Evolutionary conservation across 768 basidiomycete genomes (phyloP).

Genomic region (Hortiboletus campestris): DNA sequence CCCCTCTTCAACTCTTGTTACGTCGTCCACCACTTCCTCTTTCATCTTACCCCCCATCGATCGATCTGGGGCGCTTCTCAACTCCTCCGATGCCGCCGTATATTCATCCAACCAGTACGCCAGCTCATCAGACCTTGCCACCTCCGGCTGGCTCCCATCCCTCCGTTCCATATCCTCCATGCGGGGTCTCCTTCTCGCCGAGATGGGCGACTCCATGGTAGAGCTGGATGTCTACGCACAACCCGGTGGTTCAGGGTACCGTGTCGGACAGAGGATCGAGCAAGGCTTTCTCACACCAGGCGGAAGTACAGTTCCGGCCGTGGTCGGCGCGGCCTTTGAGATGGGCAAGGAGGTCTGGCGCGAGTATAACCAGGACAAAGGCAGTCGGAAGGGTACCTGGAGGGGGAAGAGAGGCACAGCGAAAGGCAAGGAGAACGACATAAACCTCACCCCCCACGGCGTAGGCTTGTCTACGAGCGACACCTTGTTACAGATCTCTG

Average conservation of each 20-base stretch:
- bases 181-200: constrained; percentile 47
- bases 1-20: constrained; percentile 24
- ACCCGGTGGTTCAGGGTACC: constrained; percentile 37
- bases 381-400: constrained; percentile 15
- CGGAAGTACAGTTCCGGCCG: constrained; percentile 20
- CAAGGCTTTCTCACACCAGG: constrained; percentile 32
- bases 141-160: constrained; percentile 21
- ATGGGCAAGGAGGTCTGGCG: constrained; percentile 24
- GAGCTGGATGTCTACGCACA: constrained; percentile 38
- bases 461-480: constrained; percentile 43
- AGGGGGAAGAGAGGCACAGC: constrained; percentile 6
- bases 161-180: constrained; percentile 41
- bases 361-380: constrained; percentile 9
- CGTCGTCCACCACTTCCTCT: constrained; percentile 26
- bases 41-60: constrained; percentile 17
- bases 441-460: constrained; percentile 5
- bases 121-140: constrained; percentile 2
- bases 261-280: constrained; percentile 40
- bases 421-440: constrained; percentile 8
- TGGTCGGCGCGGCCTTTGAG: constrained; percentile 11
- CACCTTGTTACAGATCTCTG: constrained; percentile 54
- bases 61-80: constrained; percentile 13
- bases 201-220: constrained; percentile 47
- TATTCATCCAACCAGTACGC: not conserved
- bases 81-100: constrained; percentile 23